phyloP scores from a whole-genome alignment of 129 eudicot genomes.

The Escallonia rubra region DNA sequence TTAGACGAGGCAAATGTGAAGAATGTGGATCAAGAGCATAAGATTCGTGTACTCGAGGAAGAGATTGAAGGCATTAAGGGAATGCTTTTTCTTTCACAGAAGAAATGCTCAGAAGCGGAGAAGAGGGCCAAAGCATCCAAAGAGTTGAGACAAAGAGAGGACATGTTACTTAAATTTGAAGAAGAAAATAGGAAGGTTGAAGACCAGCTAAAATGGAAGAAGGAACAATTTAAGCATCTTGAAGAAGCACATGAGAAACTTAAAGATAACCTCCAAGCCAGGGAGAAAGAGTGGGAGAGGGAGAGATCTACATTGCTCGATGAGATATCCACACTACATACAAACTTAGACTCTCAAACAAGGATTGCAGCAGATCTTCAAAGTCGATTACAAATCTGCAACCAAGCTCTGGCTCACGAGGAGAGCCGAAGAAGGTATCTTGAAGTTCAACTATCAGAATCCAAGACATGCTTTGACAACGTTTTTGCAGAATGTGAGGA shows the following conservation, averaged over 20 bases:
- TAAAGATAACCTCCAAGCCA: constrained; percentile 22
- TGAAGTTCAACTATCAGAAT: constrained; percentile 54
- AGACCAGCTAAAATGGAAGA: constrained; percentile 78
- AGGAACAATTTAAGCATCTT: constrained; percentile 63
- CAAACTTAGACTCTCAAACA: constrained; percentile 58
- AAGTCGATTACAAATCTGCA: constrained; percentile 55
- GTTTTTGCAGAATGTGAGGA: constrained; percentile 32
- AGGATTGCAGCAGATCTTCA: constrained; percentile 49
- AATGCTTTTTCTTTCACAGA: constrained; percentile 37
- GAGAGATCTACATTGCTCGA: constrained; percentile 58
- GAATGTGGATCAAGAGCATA: constrained; percentile 33
- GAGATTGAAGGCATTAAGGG: constrained; percentile 53
- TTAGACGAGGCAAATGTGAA: constrained; percentile 54
- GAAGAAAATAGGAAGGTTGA: constrained; percentile 51
- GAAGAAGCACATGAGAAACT: constrained; percentile 78
- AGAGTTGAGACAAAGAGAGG: constrained; percentile 45
- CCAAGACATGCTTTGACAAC: constrained; percentile 25
- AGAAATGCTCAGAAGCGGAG: constrained; percentile 44
- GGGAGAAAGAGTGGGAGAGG: constrained; percentile 67
- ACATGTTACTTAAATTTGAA: constrained; percentile 45
- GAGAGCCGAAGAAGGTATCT: constrained; percentile 52
- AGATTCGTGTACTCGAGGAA: constrained; percentile 41
- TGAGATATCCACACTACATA: constrained; percentile 48
- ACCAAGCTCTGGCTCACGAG: constrained; percentile 65
- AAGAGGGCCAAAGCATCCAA: constrained; percentile 38